A percentile compares a stretch with the other conserved stretches of the same genome.
These are phyloP conservation scores for Pseudogymnoascus sp. DNA, from an alignment of 2,329 filamentous ascomycete species.

Conservation along the genomic window DNA sequence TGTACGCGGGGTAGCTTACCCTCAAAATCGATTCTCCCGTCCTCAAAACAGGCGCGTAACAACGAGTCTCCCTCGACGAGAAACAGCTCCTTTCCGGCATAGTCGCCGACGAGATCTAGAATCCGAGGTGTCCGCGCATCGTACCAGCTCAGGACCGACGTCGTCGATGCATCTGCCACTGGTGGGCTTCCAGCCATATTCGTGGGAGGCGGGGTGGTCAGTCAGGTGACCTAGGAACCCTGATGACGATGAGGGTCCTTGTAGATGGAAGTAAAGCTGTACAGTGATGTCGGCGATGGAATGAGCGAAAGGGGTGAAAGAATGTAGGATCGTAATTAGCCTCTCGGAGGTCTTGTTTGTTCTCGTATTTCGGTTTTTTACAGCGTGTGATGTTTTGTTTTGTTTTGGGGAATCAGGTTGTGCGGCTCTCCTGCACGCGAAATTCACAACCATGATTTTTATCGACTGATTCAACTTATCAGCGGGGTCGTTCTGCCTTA, in stretches of 20 bases:
- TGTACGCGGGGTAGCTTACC: constrained; percentile 28
- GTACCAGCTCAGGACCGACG: constrained; percentile 32
- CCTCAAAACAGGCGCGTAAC: constrained; percentile 55
- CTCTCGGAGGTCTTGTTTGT: not conserved
- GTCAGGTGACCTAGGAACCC: constrained; percentile 5
- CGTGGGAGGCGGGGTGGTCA: constrained; percentile 2
- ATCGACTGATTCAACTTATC: constrained; percentile 3
- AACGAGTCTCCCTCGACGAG: constrained; percentile 67
- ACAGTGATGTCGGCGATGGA: not conserved
- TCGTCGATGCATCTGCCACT: not conserved
- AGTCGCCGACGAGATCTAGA: constrained; percentile 67
- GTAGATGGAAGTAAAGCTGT: constrained; percentile 5
- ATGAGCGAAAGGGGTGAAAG: not conserved
- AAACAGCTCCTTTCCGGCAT: constrained; percentile 66
- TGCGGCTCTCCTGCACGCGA: constrained; percentile 7
- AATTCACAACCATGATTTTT: constrained; percentile 6
- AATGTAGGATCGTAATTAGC: constrained; percentile 2
- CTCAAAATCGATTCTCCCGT: constrained; percentile 56
- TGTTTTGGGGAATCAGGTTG: constrained; percentile 7
- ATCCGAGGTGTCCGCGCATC: constrained; percentile 35
- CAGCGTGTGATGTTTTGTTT: constrained; percentile 7
- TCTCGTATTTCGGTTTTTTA: not conserved
- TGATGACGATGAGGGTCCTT: constrained; percentile 6
- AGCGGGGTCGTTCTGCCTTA: constrained; percentile 5
- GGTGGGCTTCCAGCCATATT: constrained; percentile 8